Conservation (phyloP, 2,329 filamentous ascomycete genomes). For the Sclerotinia glacialis region DNA sequence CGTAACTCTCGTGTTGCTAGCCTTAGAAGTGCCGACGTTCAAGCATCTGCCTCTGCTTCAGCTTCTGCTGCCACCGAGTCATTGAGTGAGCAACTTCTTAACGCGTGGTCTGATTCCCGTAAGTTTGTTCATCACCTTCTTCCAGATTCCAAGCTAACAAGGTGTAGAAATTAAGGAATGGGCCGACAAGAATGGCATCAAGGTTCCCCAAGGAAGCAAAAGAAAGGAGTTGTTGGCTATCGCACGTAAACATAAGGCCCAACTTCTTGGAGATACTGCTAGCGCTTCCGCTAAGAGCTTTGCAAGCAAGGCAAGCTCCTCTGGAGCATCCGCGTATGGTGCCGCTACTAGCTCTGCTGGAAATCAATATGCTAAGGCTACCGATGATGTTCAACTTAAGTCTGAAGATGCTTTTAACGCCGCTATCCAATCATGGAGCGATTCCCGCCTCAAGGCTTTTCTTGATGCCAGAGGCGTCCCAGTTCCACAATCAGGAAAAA, state of each 20-base stretch:
- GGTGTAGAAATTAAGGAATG: conserved; percentile 77
- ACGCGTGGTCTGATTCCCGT: conserved; percentile 80
- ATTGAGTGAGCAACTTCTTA: conserved; percentile 78
- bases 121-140: conserved; percentile 15
- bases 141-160: conserved; percentile 19
- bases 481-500: conserved; percentile 68
- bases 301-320: conserved; percentile 65
- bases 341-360: conserved; percentile 72
- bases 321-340: conserved; percentile 61
- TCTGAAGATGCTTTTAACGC: conserved; percentile 65
- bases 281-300: conserved; percentile 61
- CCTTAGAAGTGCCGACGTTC: conserved; percentile 61
- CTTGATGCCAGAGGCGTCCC: conserved; percentile 74
- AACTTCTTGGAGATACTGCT: conserved; percentile 63
- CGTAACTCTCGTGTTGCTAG: conserved; percentile 83
- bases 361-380: conserved; percentile 74
- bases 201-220: conserved; percentile 88
- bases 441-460: conserved; percentile 72
- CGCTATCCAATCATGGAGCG: conserved; percentile 64
- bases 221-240: conserved; percentile 82
- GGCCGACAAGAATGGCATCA: conserved; percentile 84
- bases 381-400: conserved; percentile 62
- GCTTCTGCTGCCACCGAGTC: conserved; percentile 69
- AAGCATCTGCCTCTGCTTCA: conserved; percentile 59
- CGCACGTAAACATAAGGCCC: conserved; percentile 79